These are phyloP conservation scores for Sicyos baderoa DNA, from an alignment of 306 rosid species.

Conservation along the genomic window DNA sequence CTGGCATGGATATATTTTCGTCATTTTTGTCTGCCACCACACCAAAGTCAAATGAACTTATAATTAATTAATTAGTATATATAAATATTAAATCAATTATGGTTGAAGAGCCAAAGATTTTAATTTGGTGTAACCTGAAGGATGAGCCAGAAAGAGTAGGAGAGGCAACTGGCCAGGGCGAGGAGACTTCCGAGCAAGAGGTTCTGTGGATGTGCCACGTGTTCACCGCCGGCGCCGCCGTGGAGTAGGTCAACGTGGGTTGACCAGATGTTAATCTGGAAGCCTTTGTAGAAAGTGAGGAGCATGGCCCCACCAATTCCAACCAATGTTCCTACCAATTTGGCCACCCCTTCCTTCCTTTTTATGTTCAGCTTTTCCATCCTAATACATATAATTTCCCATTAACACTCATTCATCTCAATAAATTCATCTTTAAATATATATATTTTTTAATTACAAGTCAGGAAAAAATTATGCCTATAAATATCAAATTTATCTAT, in stretches of 20 bases:
- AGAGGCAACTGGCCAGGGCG: conserved; percentile 24
- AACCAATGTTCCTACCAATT: conserved; percentile 43
- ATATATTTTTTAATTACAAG: too few species aligned
- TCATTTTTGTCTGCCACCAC: conserved; percentile 49
- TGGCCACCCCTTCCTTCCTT: conserved; percentile 44
- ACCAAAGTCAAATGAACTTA: too few species aligned
- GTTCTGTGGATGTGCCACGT: conserved; percentile 17
- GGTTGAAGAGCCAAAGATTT: background rate
- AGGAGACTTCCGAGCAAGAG: conserved; percentile 24
- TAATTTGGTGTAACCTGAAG: conserved; percentile 28
- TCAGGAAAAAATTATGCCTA: too few species aligned
- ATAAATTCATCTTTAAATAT: background rate
- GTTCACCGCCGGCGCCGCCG: background rate
- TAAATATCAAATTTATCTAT: too few species aligned
- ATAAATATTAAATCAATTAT: background rate
- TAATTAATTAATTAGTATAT: too few species aligned
- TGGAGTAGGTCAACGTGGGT: conserved; percentile 47
- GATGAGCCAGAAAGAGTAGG: conserved; percentile 33
- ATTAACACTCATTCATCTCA: background rate
- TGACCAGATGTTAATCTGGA: conserved; percentile 41
- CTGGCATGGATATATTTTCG: conserved; percentile 39
- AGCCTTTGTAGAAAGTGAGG: conserved; percentile 48
- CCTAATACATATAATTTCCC: conserved; percentile 17
- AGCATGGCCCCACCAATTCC: conserved; percentile 78
- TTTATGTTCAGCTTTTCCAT: conserved; percentile 37